Percentiles rank a stretch among this genome's conserved stretches.
Evolutionary conservation across 108 stramenopile genomes (phyloP).

Genomic region (Epipyxis sp.): DNA sequence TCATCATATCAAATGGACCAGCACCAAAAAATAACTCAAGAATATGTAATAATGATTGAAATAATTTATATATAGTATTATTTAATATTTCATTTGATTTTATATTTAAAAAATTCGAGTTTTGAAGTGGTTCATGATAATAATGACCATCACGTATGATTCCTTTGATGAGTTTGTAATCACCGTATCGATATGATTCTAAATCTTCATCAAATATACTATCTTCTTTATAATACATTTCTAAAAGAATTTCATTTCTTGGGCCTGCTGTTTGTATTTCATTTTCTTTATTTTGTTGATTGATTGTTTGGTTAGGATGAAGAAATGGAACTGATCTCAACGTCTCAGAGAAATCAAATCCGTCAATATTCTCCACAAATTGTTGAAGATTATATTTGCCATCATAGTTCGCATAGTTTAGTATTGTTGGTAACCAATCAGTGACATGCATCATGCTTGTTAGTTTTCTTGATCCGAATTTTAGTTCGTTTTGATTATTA

Average conservation of each 20-base stretch:
- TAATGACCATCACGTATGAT: conserved; percentile 1
- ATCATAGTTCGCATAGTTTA: not conserved
- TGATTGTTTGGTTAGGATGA: not conserved
- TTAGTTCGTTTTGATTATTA: conserved; percentile 19
- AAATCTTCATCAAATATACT: conserved; percentile 1
- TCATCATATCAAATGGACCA: not conserved
- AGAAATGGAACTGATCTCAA: not conserved
- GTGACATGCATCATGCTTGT: conserved; percentile 42
- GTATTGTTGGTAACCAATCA: conserved; percentile 42
- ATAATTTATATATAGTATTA: too few species aligned
- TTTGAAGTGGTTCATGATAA: not conserved
- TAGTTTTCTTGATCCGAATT: too few species aligned
- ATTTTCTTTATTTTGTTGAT: not conserved
- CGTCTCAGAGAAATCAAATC: not conserved
- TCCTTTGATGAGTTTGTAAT: conserved; percentile 20
- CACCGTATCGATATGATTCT: not conserved
- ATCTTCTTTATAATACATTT: not conserved
- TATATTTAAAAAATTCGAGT: not conserved
- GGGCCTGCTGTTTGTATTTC: not conserved
- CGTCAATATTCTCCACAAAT: not conserved
- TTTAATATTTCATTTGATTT: not conserved
- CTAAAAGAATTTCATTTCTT: conserved; percentile 16
- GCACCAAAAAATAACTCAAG: not conserved
- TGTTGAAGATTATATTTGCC: not conserved
- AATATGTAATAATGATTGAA: not conserved